Base-by-base conservation (phyloP, 1,284 basidiomycete genomes). In the Ganoderma boninense region DNA sequence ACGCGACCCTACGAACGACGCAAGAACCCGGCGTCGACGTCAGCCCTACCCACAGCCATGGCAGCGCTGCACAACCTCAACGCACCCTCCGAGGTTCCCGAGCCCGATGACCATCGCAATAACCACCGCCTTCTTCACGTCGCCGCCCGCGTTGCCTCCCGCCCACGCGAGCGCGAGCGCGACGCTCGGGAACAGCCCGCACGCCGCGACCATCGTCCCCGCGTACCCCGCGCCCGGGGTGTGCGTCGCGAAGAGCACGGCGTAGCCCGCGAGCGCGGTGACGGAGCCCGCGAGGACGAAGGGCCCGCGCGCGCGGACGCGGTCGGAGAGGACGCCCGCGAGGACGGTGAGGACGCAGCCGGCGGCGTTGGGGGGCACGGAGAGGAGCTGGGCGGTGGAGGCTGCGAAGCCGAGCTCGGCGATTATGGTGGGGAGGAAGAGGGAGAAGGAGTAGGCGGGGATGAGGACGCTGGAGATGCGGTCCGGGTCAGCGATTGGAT, bases 41-140 rank as follows among this genome's bases (percentile, higher is more conserved):
- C 35, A 38, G 35, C 10, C 35, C 35, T 38, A 38, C 35, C 5
- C 5, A 38, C 35, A 38, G 10, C 35, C 5, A 5, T 4, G 10
- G 2, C 26, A 29, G 1, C 26, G 6, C 35, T 38, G 1, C 35
- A 38, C 35, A 38, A 5, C 6, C 35, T 2, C 35, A 4, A 60
- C 73, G 61, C 44, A 74, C 73, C 71, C 89, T 4, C 90, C 92
- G 35, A 89, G 82, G 73, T 92, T 90, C 11, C 90, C 90, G 18
- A 91, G 86, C 13, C 86, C 86, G 68, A 92, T 90, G 76, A 91
- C 88, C 84, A 90, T 86, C 0, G 89, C 91, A 1, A 90, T 83
- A 0, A 87, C 89, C 0, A 89, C 84, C 0, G 90, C 91, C 2
- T 90, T 85, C 78, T 92, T 92, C 1, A 90, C 92, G 74, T 92